These are phyloP conservation scores for Abelmoschus esculentus DNA, from an alignment of 345 rosid species.

Conservation along the genomic window DNA sequence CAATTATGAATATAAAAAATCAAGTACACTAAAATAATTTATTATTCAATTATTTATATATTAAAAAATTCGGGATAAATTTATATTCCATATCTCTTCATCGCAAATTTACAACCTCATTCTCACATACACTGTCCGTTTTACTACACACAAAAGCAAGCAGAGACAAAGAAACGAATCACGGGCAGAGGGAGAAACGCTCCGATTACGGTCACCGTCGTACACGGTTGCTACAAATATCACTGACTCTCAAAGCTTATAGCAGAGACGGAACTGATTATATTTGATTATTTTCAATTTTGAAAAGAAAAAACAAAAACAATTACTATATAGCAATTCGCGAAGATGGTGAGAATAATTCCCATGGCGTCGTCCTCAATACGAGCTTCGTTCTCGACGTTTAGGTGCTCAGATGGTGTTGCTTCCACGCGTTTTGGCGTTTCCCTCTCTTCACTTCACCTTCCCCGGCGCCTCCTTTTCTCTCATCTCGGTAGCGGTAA, in stretches of 20 bases:
- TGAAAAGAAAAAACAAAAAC: too few species aligned
- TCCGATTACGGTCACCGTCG: neutral
- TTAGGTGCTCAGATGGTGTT: slow-evolving; percentile 25
- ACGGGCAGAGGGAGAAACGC: neutral
- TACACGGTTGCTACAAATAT: neutral
- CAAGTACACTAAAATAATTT: too few species aligned
- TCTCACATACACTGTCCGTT: neutral
- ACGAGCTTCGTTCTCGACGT: slow-evolving; percentile 54
- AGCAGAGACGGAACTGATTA: neutral
- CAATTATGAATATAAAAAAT: too few species aligned
- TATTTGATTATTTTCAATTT: too few species aligned
- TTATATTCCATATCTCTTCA: too few species aligned
- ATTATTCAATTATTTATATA: too few species aligned
- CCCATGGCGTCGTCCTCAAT: slow-evolving; percentile 71
- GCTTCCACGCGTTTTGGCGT: slow-evolving; percentile 31
- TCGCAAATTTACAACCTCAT: neutral
- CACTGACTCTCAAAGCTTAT: neutral
- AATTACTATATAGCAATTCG: neutral
- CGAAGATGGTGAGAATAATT: slow-evolving; percentile 48
- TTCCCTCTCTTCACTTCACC: slow-evolving; percentile 22
- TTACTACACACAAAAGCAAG: neutral
- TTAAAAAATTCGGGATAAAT: too few species aligned
- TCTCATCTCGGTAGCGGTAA: slow-evolving; percentile 48
- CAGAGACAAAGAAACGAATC: neutral
- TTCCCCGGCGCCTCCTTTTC: slow-evolving; percentile 37